phyloP scores from a whole-genome alignment of 2,329 filamentous ascomycete species.

The Fusarium sororula region DNA sequence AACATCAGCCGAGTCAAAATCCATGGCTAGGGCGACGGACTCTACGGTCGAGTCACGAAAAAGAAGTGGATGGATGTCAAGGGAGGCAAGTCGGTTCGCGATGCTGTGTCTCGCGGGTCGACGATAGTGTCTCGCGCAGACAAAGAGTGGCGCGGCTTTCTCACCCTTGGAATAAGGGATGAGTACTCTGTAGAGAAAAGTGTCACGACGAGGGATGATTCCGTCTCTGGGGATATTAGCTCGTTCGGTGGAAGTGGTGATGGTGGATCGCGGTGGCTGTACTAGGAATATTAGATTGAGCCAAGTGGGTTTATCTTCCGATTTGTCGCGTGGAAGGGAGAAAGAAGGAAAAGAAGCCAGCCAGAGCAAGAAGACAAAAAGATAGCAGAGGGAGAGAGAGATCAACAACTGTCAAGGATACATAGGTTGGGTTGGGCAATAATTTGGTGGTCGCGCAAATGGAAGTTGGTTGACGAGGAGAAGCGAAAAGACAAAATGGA shows the following conservation, averaged over 20 bases:
- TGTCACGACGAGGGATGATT: neutral
- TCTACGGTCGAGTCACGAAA: slow-evolving; percentile 7
- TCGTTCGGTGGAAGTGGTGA: slow-evolving; percentile 22
- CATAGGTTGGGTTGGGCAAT: neutral
- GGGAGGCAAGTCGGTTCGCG: slow-evolving; percentile 3
- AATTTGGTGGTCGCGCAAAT: slow-evolving; percentile 18
- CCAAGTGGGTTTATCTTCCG: slow-evolving; percentile 12
- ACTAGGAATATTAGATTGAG: slow-evolving; percentile 14
- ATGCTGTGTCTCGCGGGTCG: neutral
- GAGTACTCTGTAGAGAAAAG: neutral
- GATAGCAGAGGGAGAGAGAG: neutral
- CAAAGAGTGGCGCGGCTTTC: slow-evolving; percentile 8
- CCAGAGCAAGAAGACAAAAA: no score
- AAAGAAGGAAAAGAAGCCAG: neutral
- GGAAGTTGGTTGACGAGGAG: slow-evolving; percentile 23
- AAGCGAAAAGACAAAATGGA: slow-evolving; percentile 7
- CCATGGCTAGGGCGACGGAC: slow-evolving; percentile 40
- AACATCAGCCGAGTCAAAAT: slow-evolving; percentile 39
- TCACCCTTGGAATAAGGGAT: slow-evolving; percentile 12
- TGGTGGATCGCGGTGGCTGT: slow-evolving; percentile 23
- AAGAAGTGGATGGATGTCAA: slow-evolving; percentile 30
- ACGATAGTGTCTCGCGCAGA: slow-evolving; percentile 14
- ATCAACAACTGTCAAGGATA: neutral
- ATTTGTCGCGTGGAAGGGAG: neutral
- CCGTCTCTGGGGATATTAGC: slow-evolving; percentile 18